Conservation (phyloP, 371 early-diverging fungal species). For the Mucor mucedo region DNA sequence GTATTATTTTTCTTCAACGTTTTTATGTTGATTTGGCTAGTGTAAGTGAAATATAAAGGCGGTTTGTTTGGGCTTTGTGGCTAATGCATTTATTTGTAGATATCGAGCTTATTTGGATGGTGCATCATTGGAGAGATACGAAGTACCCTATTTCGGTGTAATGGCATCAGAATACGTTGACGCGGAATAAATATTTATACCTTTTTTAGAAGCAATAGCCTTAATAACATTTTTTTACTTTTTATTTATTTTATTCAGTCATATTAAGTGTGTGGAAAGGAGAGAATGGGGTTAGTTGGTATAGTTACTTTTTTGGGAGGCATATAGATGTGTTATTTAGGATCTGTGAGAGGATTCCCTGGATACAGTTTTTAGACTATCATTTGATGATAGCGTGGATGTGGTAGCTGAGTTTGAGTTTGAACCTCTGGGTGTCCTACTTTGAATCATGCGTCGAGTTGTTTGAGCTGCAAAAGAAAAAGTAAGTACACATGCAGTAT, state of each 20-base stretch:
- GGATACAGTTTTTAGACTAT: conserved; percentile 2
- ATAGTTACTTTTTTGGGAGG: not conserved
- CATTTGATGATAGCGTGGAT: conserved; percentile 10
- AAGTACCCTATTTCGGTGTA: conserved; percentile 63
- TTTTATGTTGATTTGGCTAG: conserved; percentile 48
- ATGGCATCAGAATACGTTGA: conserved; percentile 70
- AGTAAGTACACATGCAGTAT: not conserved
- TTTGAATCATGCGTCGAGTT: conserved; percentile 28
- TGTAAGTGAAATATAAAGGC: conserved; percentile 35
- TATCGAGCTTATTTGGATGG: conserved; percentile 70
- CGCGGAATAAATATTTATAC: conserved; percentile 47
- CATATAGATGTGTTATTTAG: not conserved
- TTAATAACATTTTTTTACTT: not conserved
- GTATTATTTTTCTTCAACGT: conserved; percentile 57
- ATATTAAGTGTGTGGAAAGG: not conserved
- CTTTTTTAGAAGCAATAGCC: not conserved
- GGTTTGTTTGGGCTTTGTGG: not conserved
- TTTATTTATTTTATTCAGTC: not conserved
- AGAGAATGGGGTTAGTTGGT: not conserved
- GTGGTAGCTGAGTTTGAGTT: not conserved
- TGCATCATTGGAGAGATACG: conserved; percentile 63
- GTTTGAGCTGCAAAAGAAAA: conserved; percentile 22
- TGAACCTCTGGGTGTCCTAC: conserved; percentile 18
- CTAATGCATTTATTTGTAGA: conserved; percentile 27
- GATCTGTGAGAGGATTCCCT: not conserved